Evolutionary conservation across 2,329 filamentous ascomycete genomes (phyloP).

Genomic region (Ascochyta rabiei): DNA sequence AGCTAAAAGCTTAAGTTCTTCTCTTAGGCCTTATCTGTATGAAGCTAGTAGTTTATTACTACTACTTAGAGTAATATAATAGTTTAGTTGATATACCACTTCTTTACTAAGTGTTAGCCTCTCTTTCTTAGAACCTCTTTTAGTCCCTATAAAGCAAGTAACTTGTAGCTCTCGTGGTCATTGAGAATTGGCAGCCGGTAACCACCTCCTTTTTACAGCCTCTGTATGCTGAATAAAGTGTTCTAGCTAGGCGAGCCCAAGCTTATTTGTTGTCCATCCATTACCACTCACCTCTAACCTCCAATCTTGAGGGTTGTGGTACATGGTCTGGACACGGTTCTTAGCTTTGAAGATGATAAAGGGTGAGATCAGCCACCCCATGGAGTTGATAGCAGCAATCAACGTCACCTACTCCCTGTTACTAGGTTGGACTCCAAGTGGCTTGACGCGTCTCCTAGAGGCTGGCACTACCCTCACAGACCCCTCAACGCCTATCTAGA

Average conservation of each 20-base stretch:
- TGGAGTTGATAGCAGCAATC: neutral
- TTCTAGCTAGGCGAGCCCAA: neutral
- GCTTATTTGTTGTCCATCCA: neutral
- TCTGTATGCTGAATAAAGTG: neutral
- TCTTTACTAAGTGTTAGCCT: too few relatives aligned
- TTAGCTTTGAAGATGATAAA: neutral
- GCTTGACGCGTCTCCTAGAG: neutral
- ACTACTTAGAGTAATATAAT: too few relatives aligned
- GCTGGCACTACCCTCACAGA: neutral
- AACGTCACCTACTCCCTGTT: neutral
- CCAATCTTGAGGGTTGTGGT: neutral
- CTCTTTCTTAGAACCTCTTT: too few relatives aligned
- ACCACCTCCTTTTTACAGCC: neutral
- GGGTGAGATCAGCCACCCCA: neutral
- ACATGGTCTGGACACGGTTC: neutral
- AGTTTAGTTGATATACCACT: too few relatives aligned
- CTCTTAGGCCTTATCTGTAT: too few relatives aligned
- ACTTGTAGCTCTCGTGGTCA: neutral
- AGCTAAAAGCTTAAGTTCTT: too few relatives aligned
- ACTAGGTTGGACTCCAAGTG: neutral
- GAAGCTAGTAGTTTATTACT: too few relatives aligned
- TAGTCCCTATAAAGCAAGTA: neutral
- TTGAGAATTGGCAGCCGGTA: neutral
- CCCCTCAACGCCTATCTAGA: neutral
- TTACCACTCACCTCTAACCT: neutral